These are phyloP conservation scores for Rutidosis leptorrhynchoides DNA, from an alignment of 129 eudicot genomes.

Conservation along the genomic window DNA sequence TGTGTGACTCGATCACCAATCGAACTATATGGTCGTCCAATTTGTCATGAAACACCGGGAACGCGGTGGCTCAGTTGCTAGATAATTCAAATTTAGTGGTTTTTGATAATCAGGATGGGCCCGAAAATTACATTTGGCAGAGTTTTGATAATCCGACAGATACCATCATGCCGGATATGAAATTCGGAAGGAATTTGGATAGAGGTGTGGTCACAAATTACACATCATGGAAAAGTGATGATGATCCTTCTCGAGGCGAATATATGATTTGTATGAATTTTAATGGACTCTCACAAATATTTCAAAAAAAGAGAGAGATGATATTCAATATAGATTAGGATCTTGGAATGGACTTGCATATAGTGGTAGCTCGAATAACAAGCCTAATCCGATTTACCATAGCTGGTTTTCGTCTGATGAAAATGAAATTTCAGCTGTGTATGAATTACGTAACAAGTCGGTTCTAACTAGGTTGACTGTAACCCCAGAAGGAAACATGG, in stretches of 20 bases:
- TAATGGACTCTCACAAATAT: not conserved
- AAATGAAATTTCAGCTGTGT: not conserved
- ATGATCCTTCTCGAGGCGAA: not conserved
- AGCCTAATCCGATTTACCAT: not conserved
- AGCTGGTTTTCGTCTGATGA: not conserved
- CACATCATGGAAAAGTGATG: not conserved
- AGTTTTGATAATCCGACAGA: not conserved
- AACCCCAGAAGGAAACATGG: not conserved
- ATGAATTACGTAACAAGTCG: not conserved
- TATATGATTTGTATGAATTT: not conserved
- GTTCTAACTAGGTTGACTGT: not conserved
- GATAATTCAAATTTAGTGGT: constrained; percentile 34
- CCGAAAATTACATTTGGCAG: not conserved
- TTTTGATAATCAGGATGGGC: not conserved
- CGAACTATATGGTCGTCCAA: constrained; percentile 24
- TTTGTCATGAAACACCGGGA: not conserved
- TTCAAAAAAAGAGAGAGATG: not conserved
- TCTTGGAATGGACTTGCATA: not conserved
- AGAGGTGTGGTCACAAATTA: not conserved
- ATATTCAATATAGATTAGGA: not conserved
- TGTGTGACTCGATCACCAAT: not conserved
- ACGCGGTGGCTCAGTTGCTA: constrained; percentile 11
- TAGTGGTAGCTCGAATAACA: not conserved
- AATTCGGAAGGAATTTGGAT: not conserved
- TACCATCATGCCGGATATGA: not conserved